Evolutionary conservation across 2,329 filamentous ascomycete genomes (phyloP).

Genomic region (Diaporthe ampelina): DNA sequence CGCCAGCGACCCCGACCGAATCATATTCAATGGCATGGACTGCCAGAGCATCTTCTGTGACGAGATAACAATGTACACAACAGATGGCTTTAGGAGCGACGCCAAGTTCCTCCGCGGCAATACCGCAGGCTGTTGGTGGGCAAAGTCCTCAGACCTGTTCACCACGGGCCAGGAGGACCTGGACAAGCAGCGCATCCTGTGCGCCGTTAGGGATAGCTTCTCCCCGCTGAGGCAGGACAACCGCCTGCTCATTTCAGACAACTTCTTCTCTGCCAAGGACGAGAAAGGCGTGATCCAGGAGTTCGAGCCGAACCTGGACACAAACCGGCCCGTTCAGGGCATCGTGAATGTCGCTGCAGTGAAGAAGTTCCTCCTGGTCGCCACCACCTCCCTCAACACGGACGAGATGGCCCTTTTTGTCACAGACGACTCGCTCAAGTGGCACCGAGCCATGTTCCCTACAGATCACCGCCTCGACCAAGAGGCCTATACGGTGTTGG

Average conservation of each 20-base stretch:
- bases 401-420: constrained; percentile 94
- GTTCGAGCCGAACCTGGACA: constrained; percentile 83
- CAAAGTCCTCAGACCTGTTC: constrained; percentile 82
- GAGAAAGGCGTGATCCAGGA: constrained; percentile 66
- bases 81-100: constrained; percentile 82
- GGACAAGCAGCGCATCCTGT: constrained; percentile 81
- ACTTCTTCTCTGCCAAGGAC: constrained; percentile 77
- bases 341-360: constrained; percentile 86
- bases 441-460: constrained; percentile 93
- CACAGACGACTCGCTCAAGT: constrained; percentile 84
- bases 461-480: constrained; percentile 84
- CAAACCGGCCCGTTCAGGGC: constrained; percentile 80
- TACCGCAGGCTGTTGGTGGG: constrained; percentile 88
- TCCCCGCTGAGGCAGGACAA: constrained; percentile 81
- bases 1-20: constrained; percentile 84
- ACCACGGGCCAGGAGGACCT: constrained; percentile 74
- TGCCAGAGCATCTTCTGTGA: constrained; percentile 76
- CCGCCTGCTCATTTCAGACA: constrained; percentile 83
- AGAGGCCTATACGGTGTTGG: constrained; percentile 91
- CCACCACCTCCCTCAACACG: constrained; percentile 82
- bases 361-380: constrained; percentile 89
- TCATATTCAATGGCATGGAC: constrained; percentile 85
- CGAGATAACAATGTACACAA: constrained; percentile 80
- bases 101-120: constrained; percentile 75
- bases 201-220: constrained; percentile 81